A percentile compares a stretch with the other conserved stretches of the same genome.
Conservation (phyloP, 495 filamentous ascomycete species). For the Talaromyces ruber region DNA sequence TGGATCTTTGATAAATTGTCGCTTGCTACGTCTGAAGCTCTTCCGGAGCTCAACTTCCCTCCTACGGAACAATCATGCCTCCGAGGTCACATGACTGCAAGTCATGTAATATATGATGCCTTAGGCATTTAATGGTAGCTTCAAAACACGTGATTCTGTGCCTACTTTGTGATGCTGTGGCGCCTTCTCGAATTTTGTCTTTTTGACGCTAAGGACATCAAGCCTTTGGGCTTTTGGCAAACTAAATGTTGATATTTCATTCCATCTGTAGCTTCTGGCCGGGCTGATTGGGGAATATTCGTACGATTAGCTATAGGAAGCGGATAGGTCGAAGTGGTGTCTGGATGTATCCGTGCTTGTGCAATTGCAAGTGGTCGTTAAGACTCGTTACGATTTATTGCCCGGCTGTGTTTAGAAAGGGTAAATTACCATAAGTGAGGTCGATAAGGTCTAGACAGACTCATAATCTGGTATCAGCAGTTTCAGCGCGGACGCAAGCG, state of each 20-base stretch:
- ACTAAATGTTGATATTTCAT: background rate
- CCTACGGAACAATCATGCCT: background rate
- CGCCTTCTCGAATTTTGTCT: background rate
- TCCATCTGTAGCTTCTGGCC: background rate
- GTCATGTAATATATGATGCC: slow-evolving; percentile 4
- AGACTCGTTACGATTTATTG: background rate
- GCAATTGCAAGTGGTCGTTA: background rate
- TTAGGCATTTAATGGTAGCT: background rate
- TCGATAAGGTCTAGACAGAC: slow-evolving; percentile 7
- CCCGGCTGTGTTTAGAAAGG: background rate
- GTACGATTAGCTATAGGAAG: background rate
- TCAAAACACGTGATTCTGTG: background rate
- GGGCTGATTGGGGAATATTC: background rate
- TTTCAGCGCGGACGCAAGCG: background rate
- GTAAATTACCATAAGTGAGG: background rate
- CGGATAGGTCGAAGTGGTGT: background rate
- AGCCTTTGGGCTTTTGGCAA: background rate
- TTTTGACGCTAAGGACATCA: background rate
- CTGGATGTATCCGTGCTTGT: background rate
- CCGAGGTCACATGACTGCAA: slow-evolving; percentile 11
- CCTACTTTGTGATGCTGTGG: background rate
- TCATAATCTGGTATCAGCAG: background rate
- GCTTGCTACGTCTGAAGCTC: background rate
- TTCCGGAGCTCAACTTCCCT: slow-evolving; percentile 3
- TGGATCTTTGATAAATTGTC: background rate